Base-by-base conservation (phyloP, 2,329 filamentous ascomycete genomes). In the Aspergillus chevalieri region DNA sequence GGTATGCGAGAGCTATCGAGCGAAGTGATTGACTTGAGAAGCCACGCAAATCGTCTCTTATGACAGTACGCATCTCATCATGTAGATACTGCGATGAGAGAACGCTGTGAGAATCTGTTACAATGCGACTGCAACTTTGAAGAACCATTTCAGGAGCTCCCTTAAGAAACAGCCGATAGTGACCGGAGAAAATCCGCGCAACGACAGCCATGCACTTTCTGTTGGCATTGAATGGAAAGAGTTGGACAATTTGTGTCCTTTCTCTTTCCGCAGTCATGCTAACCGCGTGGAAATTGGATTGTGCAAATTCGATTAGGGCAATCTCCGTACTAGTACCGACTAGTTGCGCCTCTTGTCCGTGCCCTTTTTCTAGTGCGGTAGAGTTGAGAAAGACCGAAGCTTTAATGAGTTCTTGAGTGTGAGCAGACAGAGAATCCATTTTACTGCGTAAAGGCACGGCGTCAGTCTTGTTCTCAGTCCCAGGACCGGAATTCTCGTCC, bases 1-100 rank as follows among this genome's bases (percentile, higher is more conserved):
- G 85, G 70, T 89, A 94, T 47, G 89, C 77, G 54, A 95, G 79
- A 39, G 85, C 88, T 58, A 95, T 94, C 1, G 90, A 94, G 54
- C 90, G 82, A 26, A 95, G 77, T 6, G 89, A 94, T 30, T 30
- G 4, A 4, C 26, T 12, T 30, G 26, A 30, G 26, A 30, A 30
- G 10, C 26, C 10, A 15, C 85, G 80, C 21, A 80, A 82, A 8
- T 90, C 90, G 64, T 95, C 95, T 43, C 78, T 79, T 53, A 84
- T 82, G 57, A 95, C 93, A 43, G 89, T 75, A 19, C 77, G 72
- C 56, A 81, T 79, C 54, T 95, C 66, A 2, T 73, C 76, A 33
- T 80, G 72, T 28, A 78, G 75, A 55, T 84, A 80, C 12, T 81
- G 74, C 1, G 73, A 68, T 1, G 79, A 80, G 53, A 89, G 1